phyloP scores from a whole-genome alignment of 2,329 filamentous ascomycete genomes.

The Thielaviopsis punctulata region DNA sequence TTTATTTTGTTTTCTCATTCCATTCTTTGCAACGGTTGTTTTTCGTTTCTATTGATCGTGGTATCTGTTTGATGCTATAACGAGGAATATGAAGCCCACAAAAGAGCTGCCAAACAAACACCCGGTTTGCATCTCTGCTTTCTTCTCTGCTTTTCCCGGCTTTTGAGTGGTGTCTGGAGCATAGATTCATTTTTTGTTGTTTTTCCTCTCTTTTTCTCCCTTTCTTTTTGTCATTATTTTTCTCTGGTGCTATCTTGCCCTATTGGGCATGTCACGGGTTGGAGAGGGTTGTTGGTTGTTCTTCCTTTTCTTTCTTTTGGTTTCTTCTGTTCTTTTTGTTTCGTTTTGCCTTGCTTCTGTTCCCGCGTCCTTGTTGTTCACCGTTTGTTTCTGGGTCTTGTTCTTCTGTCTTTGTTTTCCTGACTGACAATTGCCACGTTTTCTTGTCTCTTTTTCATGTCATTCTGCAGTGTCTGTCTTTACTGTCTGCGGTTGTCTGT shows the following conservation, averaged over 20 bases:
- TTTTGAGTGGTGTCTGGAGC: constrained; percentile 3
- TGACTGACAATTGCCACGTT: no score
- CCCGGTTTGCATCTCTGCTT: constrained; percentile 11
- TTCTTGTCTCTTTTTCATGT: not conserved
- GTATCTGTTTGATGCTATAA: not conserved
- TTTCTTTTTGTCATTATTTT: not conserved
- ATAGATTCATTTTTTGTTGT: constrained; percentile 3
- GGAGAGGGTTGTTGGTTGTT: constrained; percentile 3
- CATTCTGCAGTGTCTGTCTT: not conserved
- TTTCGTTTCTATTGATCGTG: not conserved
- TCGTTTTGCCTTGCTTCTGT: constrained; percentile 3
- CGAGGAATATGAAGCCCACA: not conserved
- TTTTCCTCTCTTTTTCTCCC: constrained; percentile 13
- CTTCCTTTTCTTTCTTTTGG: not conserved
- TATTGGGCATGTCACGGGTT: not conserved
- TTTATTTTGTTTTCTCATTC: constrained; percentile 8
- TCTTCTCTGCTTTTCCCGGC: constrained; percentile 9
- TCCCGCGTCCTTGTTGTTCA: not conserved
- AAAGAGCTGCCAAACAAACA: not conserved
- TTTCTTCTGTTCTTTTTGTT: constrained; percentile 5
- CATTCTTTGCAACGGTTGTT: not conserved
- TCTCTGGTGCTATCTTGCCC: not conserved
- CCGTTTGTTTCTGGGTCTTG: constrained; percentile 1
- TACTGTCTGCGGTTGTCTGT: not conserved
- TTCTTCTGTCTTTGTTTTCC: not conserved